These are phyloP conservation scores for Cladosporium austrohemisphaericum DNA, from an alignment of 2,329 filamentous ascomycete genomes.

Conservation along the genomic window DNA sequence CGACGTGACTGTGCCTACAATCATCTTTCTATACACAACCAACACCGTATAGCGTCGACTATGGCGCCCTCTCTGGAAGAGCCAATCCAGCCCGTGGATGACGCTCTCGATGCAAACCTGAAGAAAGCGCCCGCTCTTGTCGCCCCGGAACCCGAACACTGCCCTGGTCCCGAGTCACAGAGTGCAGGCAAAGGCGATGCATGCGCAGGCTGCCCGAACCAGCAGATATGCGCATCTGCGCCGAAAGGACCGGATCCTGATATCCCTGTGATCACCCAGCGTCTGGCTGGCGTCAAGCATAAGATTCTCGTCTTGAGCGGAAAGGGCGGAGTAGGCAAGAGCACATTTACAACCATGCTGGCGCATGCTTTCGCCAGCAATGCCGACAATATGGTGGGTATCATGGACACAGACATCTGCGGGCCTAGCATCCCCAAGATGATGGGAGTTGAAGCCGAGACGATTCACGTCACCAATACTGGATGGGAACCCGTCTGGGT, in stretches of 20 bases:
- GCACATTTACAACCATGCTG: conserved; percentile 84
- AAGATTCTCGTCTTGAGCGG: conserved; percentile 91
- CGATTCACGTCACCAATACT: conserved; percentile 80
- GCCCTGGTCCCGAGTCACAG: conserved; percentile 81
- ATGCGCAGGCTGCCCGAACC: conserved; percentile 93
- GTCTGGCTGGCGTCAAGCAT: conserved; percentile 76
- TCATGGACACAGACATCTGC: conserved; percentile 98
- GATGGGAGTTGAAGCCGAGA: conserved; percentile 94
- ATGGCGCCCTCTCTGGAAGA: conserved; percentile 84
- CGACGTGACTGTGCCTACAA: too few species aligned
- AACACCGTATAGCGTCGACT: neutral
- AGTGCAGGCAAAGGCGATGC: conserved; percentile 67
- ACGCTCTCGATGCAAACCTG: conserved; percentile 67
- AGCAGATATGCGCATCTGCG: conserved; percentile 87
- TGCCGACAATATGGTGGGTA: conserved; percentile 72
- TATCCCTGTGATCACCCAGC: conserved; percentile 79
- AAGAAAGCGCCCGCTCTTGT: conserved; percentile 80
- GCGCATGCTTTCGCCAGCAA: conserved; percentile 85
- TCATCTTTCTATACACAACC: too few species aligned
- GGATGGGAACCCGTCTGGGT: conserved; percentile 98
- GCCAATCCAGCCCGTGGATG: conserved; percentile 49
- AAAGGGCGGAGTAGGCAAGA: conserved; percentile 96
- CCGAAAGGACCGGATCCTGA: conserved; percentile 96
- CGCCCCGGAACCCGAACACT: conserved; percentile 92
- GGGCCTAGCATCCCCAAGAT: conserved; percentile 96